phyloP scores from a whole-genome alignment of 129 eudicot species.

The Escallonia rubra region DNA sequence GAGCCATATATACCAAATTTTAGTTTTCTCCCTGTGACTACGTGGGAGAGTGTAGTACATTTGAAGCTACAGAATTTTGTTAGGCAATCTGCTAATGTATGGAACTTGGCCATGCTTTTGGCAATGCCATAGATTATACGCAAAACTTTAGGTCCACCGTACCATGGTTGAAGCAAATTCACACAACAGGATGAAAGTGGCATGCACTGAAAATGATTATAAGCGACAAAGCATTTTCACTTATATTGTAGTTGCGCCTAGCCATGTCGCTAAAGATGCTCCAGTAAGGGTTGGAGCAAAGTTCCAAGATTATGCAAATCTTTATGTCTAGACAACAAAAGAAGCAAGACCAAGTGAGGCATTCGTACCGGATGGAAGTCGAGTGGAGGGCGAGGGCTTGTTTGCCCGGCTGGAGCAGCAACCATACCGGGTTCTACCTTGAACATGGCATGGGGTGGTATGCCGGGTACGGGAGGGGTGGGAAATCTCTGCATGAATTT shows the following conservation, averaged over 20 bases:
- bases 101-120: too few species aligned
- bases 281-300: not conserved
- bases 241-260: not conserved
- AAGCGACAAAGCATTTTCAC: too few species aligned
- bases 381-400: slow-evolving; percentile 41
- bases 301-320: not conserved
- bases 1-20: too few species aligned
- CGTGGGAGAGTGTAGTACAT: too few species aligned
- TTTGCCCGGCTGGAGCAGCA: slow-evolving; percentile 21
- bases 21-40: too few species aligned
- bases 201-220: too few species aligned
- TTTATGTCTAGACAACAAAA: not conserved
- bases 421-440: slow-evolving; percentile 36
- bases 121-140: too few species aligned
- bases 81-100: too few species aligned
- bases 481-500: slow-evolving; percentile 58
- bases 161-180: too few species aligned
- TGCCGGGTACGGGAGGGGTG: slow-evolving; percentile 62
- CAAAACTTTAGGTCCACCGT: too few species aligned
- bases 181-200: too few species aligned
- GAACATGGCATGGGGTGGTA: slow-evolving; percentile 72
- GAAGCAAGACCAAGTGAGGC: not conserved
- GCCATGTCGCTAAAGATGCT: not conserved
- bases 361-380: slow-evolving; percentile 78
- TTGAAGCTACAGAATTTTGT: too few species aligned